A percentile compares a stretch with the other conserved stretches of the same genome.
Evolutionary conservation across 345 rosid genomes (phyloP).

Genomic region (Abelmoschus esculentus): DNA sequence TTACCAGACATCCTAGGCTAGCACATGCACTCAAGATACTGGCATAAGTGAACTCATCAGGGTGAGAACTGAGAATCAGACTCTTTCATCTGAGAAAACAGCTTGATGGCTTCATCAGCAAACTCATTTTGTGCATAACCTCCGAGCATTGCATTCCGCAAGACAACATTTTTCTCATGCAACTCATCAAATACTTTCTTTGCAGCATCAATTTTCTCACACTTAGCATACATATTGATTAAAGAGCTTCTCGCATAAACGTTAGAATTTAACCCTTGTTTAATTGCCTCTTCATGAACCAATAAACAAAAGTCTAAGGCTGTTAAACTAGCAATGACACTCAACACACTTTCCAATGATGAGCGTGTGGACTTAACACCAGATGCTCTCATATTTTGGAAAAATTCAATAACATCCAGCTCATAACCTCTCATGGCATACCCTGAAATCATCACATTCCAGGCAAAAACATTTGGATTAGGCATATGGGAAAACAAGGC

Average conservation of each 20-base stretch:
- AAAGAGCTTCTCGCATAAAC: slow-evolving; percentile 90
- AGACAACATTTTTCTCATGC: slow-evolving; percentile 62
- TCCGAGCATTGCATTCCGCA: slow-evolving; percentile 84
- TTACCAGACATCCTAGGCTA: slow-evolving; percentile 42
- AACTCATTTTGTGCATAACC: slow-evolving; percentile 69
- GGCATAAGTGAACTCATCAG: slow-evolving; percentile 78
- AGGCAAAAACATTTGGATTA: slow-evolving; percentile 66
- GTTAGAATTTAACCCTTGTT: slow-evolving; percentile 62
- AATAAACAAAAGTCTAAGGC: slow-evolving; percentile 53
- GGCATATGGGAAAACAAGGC: slow-evolving; percentile 49
- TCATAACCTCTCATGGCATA: slow-evolving; percentile 65
- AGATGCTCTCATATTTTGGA: slow-evolving; percentile 51
- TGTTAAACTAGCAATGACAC: slow-evolving; percentile 53
- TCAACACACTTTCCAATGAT: slow-evolving; percentile 74
- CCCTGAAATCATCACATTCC: slow-evolving; percentile 94
- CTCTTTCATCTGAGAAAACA: slow-evolving; percentile 54
- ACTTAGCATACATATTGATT: slow-evolving; percentile 75
- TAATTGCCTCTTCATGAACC: slow-evolving; percentile 83
- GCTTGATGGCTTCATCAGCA: slow-evolving; percentile 41
- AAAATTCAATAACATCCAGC: slow-evolving; percentile 44
- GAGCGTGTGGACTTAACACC: slow-evolving; percentile 69
- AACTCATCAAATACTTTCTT: slow-evolving; percentile 52
- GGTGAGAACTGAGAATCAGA: slow-evolving; percentile 49
- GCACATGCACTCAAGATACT: slow-evolving; percentile 82
- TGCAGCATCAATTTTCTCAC: slow-evolving; percentile 56